These are phyloP conservation scores for Tuctoria greenei DNA, from an alignment of 176 grass and related monocot genomes.

Conservation along the genomic window DNA sequence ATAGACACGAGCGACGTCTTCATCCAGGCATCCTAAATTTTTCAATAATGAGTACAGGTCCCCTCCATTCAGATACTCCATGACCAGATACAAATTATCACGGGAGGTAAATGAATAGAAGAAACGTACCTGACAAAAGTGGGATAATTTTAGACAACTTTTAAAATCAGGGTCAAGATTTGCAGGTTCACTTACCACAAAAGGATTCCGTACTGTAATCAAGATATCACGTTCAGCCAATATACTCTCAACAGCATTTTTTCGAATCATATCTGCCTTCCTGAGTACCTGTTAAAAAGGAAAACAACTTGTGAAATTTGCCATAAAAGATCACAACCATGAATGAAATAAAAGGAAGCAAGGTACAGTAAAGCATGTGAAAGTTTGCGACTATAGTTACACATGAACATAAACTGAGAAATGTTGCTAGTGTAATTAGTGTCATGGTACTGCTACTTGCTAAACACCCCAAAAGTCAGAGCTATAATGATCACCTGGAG, in stretches of 20 bases:
- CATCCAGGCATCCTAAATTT: conserved; percentile 95
- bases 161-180: neutral
- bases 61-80: conserved; percentile 98
- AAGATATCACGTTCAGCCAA: conserved; percentile 95
- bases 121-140: conserved; percentile 81
- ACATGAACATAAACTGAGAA: conserved; percentile 27
- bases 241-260: conserved; percentile 99
- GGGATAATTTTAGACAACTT: conserved; percentile 21
- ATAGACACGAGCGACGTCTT: conserved; percentile 93
- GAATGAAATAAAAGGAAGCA: neutral
- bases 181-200: conserved; percentile 70
- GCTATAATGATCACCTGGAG: conserved; percentile 1
- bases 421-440: neutral
- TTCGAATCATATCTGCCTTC: conserved; percentile 98
- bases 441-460: conserved; percentile 5
- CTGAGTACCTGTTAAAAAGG: conserved; percentile 69
- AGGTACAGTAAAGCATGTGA: neutral
- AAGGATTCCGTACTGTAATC: conserved; percentile 94
- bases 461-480: conserved; percentile 8
- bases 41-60: conserved; percentile 88
- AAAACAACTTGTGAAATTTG: conserved; percentile 31
- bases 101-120: conserved; percentile 99
- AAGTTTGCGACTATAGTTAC: neutral
- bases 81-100: conserved; percentile 95
- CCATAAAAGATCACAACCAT: neutral